Evolutionary conservation across 495 filamentous ascomycete species (phyloP).

Genomic region (Neurospora sp.): DNA sequence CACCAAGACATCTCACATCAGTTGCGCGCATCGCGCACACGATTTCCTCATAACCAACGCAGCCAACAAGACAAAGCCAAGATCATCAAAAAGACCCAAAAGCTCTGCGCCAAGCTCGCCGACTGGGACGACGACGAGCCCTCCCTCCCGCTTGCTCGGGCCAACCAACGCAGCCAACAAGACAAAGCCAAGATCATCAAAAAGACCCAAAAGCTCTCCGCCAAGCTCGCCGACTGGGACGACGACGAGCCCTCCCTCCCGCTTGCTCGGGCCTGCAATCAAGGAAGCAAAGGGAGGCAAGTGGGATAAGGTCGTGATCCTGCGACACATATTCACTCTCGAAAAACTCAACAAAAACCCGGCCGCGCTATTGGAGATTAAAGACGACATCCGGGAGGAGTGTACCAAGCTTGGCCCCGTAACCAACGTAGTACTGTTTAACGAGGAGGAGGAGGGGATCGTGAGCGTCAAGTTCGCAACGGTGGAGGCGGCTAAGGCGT

Average conservation of each 20-base stretch:
- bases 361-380: slow-evolving; percentile 76
- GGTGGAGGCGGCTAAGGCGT: slow-evolving; percentile 58
- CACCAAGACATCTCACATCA: too few species aligned
- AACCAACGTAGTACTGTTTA: slow-evolving; percentile 84
- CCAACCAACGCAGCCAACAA: slow-evolving; percentile 38
- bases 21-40: too few species aligned
- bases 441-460: slow-evolving; percentile 78
- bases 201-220: slow-evolving; percentile 78
- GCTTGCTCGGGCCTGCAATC: neutral
- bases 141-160: slow-evolving; percentile 1
- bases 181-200: slow-evolving; percentile 80
- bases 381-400: slow-evolving; percentile 86
- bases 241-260: slow-evolving; percentile 52
- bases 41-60: slow-evolving; percentile 14
- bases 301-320: slow-evolving; percentile 71
- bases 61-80: slow-evolving; percentile 66
- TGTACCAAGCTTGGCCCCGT: slow-evolving; percentile 79
- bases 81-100: slow-evolving; percentile 80
- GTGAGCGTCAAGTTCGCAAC: slow-evolving; percentile 71
- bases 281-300: slow-evolving; percentile 44
- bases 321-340: slow-evolving; percentile 93
- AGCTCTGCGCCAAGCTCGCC: slow-evolving; percentile 76
- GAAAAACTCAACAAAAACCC: slow-evolving; percentile 78
- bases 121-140: slow-evolving; percentile 88
- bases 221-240: slow-evolving; percentile 87